These are phyloP conservation scores for Pyricularia sp. DNA, from an alignment of 2,329 filamentous ascomycete species.

Conservation along the genomic window DNA sequence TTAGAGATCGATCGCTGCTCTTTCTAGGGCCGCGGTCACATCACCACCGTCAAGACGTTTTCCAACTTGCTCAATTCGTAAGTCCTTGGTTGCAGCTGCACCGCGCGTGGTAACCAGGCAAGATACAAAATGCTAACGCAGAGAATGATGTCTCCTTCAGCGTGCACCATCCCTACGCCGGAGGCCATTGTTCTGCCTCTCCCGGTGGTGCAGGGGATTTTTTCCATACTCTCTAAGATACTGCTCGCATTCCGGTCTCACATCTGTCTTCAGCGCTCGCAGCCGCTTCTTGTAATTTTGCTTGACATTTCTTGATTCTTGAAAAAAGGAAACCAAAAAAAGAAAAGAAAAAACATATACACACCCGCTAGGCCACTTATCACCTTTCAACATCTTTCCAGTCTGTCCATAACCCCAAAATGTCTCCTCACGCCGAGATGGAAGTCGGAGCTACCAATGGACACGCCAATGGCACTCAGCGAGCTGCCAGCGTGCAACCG, in stretches of 20 bases:
- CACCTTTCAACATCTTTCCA: not conserved
- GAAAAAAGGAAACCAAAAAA: no score
- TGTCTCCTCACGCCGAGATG: slow-evolving; percentile 85
- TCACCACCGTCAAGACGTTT: slow-evolving; percentile 79
- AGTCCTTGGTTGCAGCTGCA: slow-evolving; percentile 23
- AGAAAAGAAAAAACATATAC: no score
- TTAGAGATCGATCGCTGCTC: slow-evolving; percentile 4
- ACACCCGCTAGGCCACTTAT: not conserved
- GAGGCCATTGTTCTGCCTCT: slow-evolving; percentile 86
- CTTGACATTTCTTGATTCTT: no score
- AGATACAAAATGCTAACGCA: not conserved
- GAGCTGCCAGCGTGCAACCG: slow-evolving; percentile 34
- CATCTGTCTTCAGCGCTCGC: not conserved
- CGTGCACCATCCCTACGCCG: slow-evolving; percentile 91
- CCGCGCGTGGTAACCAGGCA: slow-evolving; percentile 1
- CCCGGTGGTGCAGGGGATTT: slow-evolving; percentile 74
- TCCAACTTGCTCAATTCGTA: slow-evolving; percentile 97
- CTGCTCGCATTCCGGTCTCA: not conserved
- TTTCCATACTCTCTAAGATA: slow-evolving; percentile 45
- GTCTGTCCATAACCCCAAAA: slow-evolving; percentile 32
- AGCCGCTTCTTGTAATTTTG: not conserved
- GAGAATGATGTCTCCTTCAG: slow-evolving; percentile 33
- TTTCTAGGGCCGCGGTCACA: slow-evolving; percentile 44
- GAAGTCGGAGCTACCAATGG: slow-evolving; percentile 48
- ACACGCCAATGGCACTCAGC: slow-evolving; percentile 24